Evolutionary conservation across 371 early-diverging fungal species (phyloP), one percentile per base, ranked within the genome.

Genomic region (Circinella umbellata): DNA sequence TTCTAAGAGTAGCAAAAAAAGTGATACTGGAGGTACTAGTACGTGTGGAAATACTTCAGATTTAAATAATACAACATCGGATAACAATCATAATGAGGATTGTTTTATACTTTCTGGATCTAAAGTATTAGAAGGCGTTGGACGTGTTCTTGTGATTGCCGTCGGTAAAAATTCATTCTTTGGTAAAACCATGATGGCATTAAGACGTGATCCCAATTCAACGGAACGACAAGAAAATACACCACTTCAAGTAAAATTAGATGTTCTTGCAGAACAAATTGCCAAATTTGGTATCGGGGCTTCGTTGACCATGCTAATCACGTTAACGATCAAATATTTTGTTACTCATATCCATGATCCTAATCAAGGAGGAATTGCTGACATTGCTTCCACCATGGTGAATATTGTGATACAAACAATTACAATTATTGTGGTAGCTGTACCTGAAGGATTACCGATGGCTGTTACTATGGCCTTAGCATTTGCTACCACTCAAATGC

Each of bases 401-500:
- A 86, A 87, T 55, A 93, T 97, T 67, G 78, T 90, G 57, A 92
- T 94, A 67, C 92, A 94, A 75, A 88, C 92, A 15, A 93, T 94
- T 66, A 95, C 98, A 13, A 91, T 98, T 63, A 92, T 98, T 48
- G 99, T 96, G 10, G 97, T 98, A 17, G 97, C 97, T 46, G 97
- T 98, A 9, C 98, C 99, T 20, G 99, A 99, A 85, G 99, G 99
- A 47, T 83, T 99, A 60, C 99, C 99, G 0, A 93, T 99, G 89
- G 98, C 98, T 14, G 98, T 98, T 34, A 98, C 99, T 14, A 89
- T 99, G 68, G 89, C 98, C 14, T 89, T 99, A 17, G 97, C 95
- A 13, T 95, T 93, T 75, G 97, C 96, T 17, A 96, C 96, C 4
- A 92, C 92, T 27, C 89, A 92, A 76, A 97, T 97, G 98, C 85